Evolutionary conservation across 306 rosid genomes (phyloP).

Genomic region (Leucaena leucocephala): DNA sequence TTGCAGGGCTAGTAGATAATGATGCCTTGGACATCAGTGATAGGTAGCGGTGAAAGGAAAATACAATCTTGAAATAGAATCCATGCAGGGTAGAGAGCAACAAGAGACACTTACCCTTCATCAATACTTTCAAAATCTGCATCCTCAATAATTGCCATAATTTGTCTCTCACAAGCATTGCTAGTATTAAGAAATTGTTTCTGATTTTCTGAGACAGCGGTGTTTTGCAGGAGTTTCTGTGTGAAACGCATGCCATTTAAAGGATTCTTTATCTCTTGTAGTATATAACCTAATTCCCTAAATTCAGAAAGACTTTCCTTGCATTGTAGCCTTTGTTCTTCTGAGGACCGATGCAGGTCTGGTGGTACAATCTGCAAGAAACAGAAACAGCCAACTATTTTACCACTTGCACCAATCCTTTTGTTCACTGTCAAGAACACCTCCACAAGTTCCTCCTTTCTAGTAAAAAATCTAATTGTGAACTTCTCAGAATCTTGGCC

Average conservation of each 20-base stretch:
- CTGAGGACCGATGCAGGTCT: conserved; percentile 44
- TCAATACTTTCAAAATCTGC: conserved; percentile 56
- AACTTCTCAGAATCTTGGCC: conserved; percentile 77
- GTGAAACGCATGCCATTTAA: conserved; percentile 74
- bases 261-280: conserved; percentile 82
- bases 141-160: conserved; percentile 63
- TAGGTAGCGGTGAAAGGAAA: conserved; percentile 1
- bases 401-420: conserved; percentile 61
- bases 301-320: conserved; percentile 40
- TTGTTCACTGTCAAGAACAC: conserved; percentile 63
- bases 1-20: background rate
- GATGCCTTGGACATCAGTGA: background rate
- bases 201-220: conserved; percentile 67
- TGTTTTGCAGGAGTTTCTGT: conserved; percentile 60
- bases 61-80: conserved; percentile 14
- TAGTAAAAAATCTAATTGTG: conserved; percentile 66
- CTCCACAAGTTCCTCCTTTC: conserved; percentile 58
- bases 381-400: conserved; percentile 74
- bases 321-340: conserved; percentile 36
- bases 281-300: conserved; percentile 63
- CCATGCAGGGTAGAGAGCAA: conserved; percentile 24
- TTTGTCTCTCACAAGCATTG: conserved; percentile 84
- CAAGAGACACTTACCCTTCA: conserved; percentile 60
- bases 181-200: conserved; percentile 83
- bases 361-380: conserved; percentile 63